phyloP scores from a whole-genome alignment of 306 rosid genomes.

The Vachellia pachyceras region DNA sequence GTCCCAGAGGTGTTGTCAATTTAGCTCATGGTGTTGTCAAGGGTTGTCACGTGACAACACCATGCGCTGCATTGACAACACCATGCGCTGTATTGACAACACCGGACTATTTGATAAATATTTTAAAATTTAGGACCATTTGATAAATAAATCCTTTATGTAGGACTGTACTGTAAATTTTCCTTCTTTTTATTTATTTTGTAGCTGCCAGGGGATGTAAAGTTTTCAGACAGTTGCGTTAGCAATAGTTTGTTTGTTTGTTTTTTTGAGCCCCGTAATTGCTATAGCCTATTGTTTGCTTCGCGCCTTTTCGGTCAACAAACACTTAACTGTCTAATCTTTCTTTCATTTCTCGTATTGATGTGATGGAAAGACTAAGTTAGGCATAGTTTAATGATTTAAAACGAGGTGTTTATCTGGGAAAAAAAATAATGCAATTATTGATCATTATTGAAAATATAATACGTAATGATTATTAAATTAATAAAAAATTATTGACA shows the following conservation, averaged over 20 bases:
- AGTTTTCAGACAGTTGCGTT: neutral
- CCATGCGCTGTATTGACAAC: too few species aligned
- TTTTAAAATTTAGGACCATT: too few species aligned
- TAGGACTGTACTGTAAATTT: too few species aligned
- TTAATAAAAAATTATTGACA: neutral
- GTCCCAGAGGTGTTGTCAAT: too few species aligned
- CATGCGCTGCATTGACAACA: too few species aligned
- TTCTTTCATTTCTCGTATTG: neutral
- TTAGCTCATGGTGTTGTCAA: too few species aligned
- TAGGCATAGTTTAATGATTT: neutral
- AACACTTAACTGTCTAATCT: neutral
- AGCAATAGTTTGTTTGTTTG: neutral
- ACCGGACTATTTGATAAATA: too few species aligned
- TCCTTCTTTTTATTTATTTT: slow-evolving; percentile 11
- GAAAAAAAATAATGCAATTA: neutral
- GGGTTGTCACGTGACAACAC: too few species aligned
- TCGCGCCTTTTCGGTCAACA: neutral
- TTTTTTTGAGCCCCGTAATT: neutral
- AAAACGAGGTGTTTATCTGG: neutral
- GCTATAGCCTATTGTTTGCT: neutral
- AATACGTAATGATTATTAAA: neutral
- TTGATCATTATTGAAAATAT: too few species aligned
- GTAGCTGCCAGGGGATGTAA: slow-evolving; percentile 1
- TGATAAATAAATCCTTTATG: too few species aligned
- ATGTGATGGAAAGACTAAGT: neutral